phyloP scores from a whole-genome alignment of 108 stramenopile genomes.

The Aurantiochytrium sp. region DNA sequence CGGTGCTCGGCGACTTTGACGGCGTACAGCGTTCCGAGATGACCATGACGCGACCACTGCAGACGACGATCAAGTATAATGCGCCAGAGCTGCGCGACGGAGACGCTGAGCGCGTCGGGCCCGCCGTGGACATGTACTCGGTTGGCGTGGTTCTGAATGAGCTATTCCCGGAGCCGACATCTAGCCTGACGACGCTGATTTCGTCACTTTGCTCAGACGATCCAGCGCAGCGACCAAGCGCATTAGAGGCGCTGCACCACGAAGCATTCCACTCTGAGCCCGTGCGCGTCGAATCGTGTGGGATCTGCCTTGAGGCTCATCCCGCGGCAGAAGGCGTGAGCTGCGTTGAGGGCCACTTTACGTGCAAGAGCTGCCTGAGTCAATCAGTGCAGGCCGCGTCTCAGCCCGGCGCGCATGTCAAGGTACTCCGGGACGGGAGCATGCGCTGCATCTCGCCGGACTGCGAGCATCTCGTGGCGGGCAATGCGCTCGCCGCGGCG shows the following conservation, averaged over 20 bases:
- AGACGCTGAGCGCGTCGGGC: background rate
- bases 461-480: background rate
- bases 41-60: background rate
- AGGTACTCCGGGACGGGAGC: background rate
- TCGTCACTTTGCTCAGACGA: too few species aligned
- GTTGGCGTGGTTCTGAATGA: background rate
- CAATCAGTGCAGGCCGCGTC: background rate
- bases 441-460: background rate
- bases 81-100: background rate
- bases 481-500: background rate
- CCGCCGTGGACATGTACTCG: background rate
- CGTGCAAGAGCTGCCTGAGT: background rate
- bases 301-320: background rate
- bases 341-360: background rate
- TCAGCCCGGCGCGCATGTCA: background rate
- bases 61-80: background rate
- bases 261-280: background rate
- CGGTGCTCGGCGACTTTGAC: background rate
- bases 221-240: background rate
- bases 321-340: background rate
- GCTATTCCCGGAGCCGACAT: background rate
- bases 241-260: background rate
- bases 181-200: too few species aligned
- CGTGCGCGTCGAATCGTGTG: background rate
- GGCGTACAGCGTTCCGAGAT: background rate